Evolutionary conservation across 2,329 filamentous ascomycete species (phyloP).

Genomic region (Exserohilum turcica): DNA sequence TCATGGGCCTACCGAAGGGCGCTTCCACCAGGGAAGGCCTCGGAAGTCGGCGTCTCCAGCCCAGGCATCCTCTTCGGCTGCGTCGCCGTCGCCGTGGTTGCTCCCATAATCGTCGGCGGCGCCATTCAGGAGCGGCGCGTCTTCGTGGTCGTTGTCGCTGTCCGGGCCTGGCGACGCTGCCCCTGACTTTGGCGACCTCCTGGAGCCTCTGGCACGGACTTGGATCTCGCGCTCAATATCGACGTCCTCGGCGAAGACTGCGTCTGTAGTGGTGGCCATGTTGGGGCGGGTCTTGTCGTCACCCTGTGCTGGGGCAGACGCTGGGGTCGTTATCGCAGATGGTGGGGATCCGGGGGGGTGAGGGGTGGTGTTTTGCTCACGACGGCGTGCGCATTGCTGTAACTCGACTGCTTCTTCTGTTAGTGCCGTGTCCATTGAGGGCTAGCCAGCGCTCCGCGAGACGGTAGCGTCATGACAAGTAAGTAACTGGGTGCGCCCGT

Average conservation of each 20-base stretch:
- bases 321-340: background rate
- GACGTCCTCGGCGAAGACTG: constrained; percentile 36
- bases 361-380: constrained; percentile 11
- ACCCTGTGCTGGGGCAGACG: background rate
- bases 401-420: constrained; percentile 12
- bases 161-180: constrained; percentile 18
- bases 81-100: constrained; percentile 11
- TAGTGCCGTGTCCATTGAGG: constrained; percentile 9
- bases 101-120: constrained; percentile 19
- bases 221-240: constrained; percentile 36
- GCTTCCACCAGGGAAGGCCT: constrained; percentile 56
- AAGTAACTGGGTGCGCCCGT: constrained; percentile 6
- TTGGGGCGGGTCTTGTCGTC: background rate
- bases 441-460: background rate
- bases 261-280: constrained; percentile 36
- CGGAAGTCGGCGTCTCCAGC: constrained; percentile 47
- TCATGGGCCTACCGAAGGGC: constrained; percentile 53
- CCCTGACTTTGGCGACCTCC: constrained; percentile 23
- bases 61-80: constrained; percentile 34
- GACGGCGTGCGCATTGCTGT: constrained; percentile 25
- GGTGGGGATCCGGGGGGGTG: constrained; percentile 10
- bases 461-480: background rate
- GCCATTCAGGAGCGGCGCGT: constrained; percentile 34
- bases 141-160: constrained; percentile 29
- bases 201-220: constrained; percentile 17